Evolutionary conservation across 106 monocot genomes (phyloP), one percentile per base, ranked within the genome.

Genomic region (Apostasia shenzhenica): DNA sequence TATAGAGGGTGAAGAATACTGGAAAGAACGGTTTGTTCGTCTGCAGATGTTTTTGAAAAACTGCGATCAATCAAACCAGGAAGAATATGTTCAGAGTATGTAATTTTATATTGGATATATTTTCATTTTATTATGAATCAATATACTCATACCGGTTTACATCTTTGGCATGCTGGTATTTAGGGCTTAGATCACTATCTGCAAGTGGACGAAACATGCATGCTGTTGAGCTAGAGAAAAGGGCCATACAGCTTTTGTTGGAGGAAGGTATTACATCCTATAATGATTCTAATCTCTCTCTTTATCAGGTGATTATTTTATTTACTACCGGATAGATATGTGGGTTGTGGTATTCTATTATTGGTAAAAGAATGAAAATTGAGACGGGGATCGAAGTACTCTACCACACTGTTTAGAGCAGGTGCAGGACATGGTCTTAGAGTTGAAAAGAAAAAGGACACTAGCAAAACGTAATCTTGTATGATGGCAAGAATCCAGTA

Each of bases 61-160:
- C 66, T 83, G 84, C 55, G 87, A 99, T 13, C 86, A 99, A 64
- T 87, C 89, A 48, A 77, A 63, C 75, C 92, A 89, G 70, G 97
- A 99, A 58, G 92, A 90, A 7, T 92, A 92, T 48, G 81, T 85
- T 45, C 67, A 48, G 45, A 75, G 75, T 75, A 69, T 53, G 67
- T 49, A 48, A 58, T 37, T 45, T 50, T 44, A 57, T 41, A 47
- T 2, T 63, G 51, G 10, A 54, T 53, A 62, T 52, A 0, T 9
- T 45, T 39, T 65, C 14, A 13, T 37, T 8, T 14, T 12, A 26
- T 6, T 13, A 52, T 14, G 8, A 54, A 55, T 56, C 39, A 11
- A 42, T 54, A 7, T 37, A 5, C 48, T 61, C 50, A 43, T 45
- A 13, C 1, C n/a, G 13, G 4, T 14, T 48, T 64, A 38, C 1